Evolutionary conservation across 345 rosid species (phyloP).

Genomic region (Pistacia vera): DNA sequence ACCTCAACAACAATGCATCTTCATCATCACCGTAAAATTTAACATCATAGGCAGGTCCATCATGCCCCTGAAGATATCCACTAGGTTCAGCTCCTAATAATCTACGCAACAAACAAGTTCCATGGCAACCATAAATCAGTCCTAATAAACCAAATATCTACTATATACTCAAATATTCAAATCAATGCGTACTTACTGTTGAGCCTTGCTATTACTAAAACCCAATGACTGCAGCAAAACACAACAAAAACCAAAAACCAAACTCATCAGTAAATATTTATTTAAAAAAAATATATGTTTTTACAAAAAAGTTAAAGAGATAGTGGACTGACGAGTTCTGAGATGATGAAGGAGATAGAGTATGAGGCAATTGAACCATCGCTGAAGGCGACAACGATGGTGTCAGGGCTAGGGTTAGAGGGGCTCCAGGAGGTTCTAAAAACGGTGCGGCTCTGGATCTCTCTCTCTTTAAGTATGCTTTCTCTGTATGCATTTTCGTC

Average conservation of each 20-base stretch:
- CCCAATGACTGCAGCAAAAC: slow-evolving; percentile 43
- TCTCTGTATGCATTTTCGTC: slow-evolving; percentile 74
- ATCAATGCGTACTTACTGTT: slow-evolving; percentile 40
- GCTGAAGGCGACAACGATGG: slow-evolving; percentile 71
- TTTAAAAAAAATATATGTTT: not conserved
- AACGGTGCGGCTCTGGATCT: slow-evolving; percentile 63
- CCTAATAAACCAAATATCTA: not conserved
- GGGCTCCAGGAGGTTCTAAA: slow-evolving; percentile 88
- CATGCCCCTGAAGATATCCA: slow-evolving; percentile 68
- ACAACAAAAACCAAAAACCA: not conserved
- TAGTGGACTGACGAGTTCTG: slow-evolving; percentile 43
- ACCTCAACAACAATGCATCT: slow-evolving; percentile 83
- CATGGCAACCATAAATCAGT: slow-evolving; percentile 1
- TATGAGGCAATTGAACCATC: slow-evolving; percentile 81
- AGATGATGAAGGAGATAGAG: slow-evolving; percentile 64
- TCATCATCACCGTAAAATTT: slow-evolving; percentile 77
- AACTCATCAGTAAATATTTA: not conserved
- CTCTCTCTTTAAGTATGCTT: slow-evolving; percentile 68
- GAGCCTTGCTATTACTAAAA: slow-evolving; percentile 30
- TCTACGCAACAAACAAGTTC: slow-evolving; percentile 24
- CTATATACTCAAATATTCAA: not conserved
- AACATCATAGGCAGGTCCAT: slow-evolving; percentile 92
- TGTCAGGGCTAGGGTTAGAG: slow-evolving; percentile 50
- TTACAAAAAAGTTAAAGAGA: not conserved
- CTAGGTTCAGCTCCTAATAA: slow-evolving; percentile 58